Evolutionary conservation across 2,329 filamentous ascomycete species (phyloP), one percentile per base, ranked within the genome.

Genomic region (Colletotrichum karsti): DNA sequence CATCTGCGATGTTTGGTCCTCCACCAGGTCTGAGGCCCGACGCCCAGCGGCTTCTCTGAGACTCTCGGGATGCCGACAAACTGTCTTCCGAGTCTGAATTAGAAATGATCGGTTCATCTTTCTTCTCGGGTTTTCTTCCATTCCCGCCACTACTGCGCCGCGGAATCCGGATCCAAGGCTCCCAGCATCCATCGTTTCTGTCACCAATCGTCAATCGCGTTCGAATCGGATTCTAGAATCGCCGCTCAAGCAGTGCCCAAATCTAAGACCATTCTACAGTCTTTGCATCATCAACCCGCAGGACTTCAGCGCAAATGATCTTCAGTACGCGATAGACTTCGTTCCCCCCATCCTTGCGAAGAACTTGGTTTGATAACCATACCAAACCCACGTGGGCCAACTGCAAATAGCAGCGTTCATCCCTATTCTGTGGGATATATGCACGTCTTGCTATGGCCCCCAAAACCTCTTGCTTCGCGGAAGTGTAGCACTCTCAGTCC

Each of bases 21-120:
- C 48, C 39, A 37, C 20, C 30, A 50, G 63, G 50, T 62, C 63
- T 55, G 63, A 61, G 48, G 53, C 46, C 57, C 10, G 18, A n/a
- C 39, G 8, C n/a, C n/a, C n/a, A 41, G 9, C 10, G 10, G 20
- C 7, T 35, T 12, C 12, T 37, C 4, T 30, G 20, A 26, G 24
- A 22, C 26, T 35, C 22, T n/a, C 18, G 6, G 5, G 28, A 24
- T 9, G 26, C 18, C 30, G 35, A 56, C 22, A 26, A 41, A 28
- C 10, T 18, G 30, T 35, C 20, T 35, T 37, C 30, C 28, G 30
- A 53, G 50, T 33, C 28, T 28, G 50, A 37, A 20, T 15, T 7
- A 13, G 22, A 35, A 30, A 20, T 8, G 9, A 26, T 15, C 18
- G 46, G 22, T 26, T n/a, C 22, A 12, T 51, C 33, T 50, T 20